Evolutionary conservation across 192 early-diverging fungal genomes (phyloP), one percentile per base, ranked within the genome.

Genomic region (Allomyces arbusculus): DNA sequence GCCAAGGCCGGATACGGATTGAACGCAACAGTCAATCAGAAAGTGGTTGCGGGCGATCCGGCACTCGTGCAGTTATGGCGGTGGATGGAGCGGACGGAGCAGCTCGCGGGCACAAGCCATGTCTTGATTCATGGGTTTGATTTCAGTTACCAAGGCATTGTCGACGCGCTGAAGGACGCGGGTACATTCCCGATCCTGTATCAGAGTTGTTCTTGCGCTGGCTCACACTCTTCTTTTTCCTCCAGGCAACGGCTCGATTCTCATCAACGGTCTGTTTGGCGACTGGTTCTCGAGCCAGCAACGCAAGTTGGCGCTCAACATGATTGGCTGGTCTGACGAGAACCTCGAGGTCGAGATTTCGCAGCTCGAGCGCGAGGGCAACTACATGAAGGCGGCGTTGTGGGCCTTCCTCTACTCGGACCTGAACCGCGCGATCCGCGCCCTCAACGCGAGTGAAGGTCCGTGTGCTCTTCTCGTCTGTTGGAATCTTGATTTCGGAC

Each of bases 341-440:
- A 14, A 43, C 28, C 16, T 24, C 23, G 25, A 28, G 12, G 19
- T 55, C 45, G 58, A 26, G 20, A 40, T 61, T 24, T 24, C 4
- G 16, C 62, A 1, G 26, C 63, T 94, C 62, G 90, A 95, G 71
- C 62, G 65, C 24, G 72, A 70, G 19, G 81, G 77, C 9, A 79
- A 89, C 63, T 90, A 77, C 68, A 91, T 91, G 63, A 84, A 85
- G 61, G 93, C 95, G 1, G 93, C 95, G 8, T 91, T 84, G 16
- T 83, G 82, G 78, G 87, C 91, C 4, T 80, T 98, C 62, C 92
- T 98, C 64, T 85, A 91, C 73, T 86, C 86, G 55, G 73, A 83
- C 66, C 76, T 86, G 23, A 82, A 81, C 68, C 79, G 90, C 61
- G 87, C 89, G 10, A 79, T 95, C 22, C 72, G 82, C 70, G 78